Evolutionary conservation across 73 alveolate species (phyloP).

Genomic region (Tetrahymena borealis): DNA sequence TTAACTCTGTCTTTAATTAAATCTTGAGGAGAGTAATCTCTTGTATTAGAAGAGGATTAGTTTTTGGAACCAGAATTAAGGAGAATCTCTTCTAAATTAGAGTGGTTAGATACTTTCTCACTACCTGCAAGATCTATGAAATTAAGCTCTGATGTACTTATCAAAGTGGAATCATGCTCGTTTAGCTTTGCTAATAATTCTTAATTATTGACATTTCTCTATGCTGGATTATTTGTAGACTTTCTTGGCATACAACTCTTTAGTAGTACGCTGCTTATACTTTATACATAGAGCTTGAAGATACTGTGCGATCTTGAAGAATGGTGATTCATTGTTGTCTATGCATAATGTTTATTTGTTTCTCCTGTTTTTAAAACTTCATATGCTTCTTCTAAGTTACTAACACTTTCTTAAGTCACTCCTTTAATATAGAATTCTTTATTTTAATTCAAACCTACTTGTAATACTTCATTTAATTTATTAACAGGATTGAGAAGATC

Average conservation of each 20-base stretch:
- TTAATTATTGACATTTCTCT: background rate
- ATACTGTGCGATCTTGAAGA: constrained; percentile 66
- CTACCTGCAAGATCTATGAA: constrained; percentile 44
- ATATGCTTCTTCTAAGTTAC: constrained; percentile 44
- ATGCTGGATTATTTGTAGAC: background rate
- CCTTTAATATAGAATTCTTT: constrained; percentile 75
- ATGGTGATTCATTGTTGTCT: constrained; percentile 71
- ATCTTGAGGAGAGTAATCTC: constrained; percentile 13
- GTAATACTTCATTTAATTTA: constrained; percentile 31
- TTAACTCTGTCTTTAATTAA: constrained; percentile 44
- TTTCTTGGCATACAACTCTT: constrained; percentile 1
- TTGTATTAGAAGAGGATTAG: background rate
- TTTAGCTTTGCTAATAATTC: background rate
- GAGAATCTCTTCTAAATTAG: constrained; percentile 56
- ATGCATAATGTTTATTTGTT: constrained; percentile 61
- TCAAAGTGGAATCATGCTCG: constrained; percentile 15
- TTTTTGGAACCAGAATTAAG: background rate
- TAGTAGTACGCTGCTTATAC: constrained; percentile 23
- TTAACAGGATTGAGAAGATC: constrained; percentile 70
- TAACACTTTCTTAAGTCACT: constrained; percentile 55
- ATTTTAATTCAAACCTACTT: constrained; percentile 54
- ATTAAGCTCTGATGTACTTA: constrained; percentile 55
- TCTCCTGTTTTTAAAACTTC: constrained; percentile 61
- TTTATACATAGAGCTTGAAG: constrained; percentile 51
- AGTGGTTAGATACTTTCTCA: constrained; percentile 56